Evolutionary conservation across 177 flowering plant genomes (phyloP).

Genomic region (Vitis hybrid): DNA sequence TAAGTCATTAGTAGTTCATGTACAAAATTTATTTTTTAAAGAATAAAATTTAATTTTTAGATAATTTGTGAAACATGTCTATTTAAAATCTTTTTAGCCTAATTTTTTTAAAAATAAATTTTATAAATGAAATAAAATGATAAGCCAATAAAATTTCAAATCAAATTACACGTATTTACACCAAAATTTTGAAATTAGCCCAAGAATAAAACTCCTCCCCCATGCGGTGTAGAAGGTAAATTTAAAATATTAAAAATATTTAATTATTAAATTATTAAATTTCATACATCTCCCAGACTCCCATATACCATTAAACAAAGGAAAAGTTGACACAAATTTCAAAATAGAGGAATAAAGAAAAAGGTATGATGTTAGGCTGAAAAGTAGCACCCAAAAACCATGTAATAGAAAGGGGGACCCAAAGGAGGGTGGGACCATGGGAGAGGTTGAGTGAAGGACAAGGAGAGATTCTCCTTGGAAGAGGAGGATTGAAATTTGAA

Average conservation of each 20-base stretch:
- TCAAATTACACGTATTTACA: too few species aligned
- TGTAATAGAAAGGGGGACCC: not conserved
- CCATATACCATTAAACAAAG: not conserved
- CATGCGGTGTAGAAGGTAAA: too few species aligned
- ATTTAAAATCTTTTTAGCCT: too few species aligned
- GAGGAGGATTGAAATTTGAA: too few species aligned
- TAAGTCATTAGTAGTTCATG: too few species aligned
- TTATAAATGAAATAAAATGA: too few species aligned
- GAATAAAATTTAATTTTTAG: too few species aligned
- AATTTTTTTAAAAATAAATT: rapidly evolving
- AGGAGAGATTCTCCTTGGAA: not conserved
- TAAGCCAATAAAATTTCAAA: too few species aligned
- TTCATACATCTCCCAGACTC: not conserved
- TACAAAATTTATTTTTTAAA: too few species aligned
- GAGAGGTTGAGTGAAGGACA: not conserved
- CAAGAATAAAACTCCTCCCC: too few species aligned
- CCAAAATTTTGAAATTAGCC: too few species aligned
- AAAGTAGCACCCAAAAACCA: not conserved
- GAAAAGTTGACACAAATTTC: not conserved
- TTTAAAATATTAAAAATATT: not conserved
- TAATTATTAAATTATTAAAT: not conserved
- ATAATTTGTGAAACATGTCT: rapidly evolving
- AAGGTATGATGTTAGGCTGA: not conserved
- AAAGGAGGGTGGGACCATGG: not conserved
- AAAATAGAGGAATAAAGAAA: not conserved